These are phyloP conservation scores for Funneliformis mosseae DNA, from an alignment of 192 early-diverging fungal species.

Conservation along the genomic window DNA sequence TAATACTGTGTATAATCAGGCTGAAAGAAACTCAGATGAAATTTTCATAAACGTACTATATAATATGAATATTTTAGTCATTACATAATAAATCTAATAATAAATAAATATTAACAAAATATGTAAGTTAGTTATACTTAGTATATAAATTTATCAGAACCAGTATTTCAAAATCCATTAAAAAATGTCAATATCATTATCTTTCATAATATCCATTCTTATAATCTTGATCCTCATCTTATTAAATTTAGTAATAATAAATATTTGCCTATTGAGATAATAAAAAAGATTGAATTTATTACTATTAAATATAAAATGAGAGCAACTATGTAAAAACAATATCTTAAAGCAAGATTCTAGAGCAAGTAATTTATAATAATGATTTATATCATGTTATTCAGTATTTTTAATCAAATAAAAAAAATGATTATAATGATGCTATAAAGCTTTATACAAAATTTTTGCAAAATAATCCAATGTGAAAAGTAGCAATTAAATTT, in stretches of 20 bases:
- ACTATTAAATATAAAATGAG: neutral
- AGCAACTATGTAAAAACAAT: neutral
- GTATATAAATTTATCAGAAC: too few relatives aligned
- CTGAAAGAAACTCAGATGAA: too few relatives aligned
- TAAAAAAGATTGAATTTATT: neutral
- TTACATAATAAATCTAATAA: too few relatives aligned
- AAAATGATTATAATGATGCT: neutral
- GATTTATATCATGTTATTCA: neutral
- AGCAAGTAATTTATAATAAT: constrained; percentile 3
- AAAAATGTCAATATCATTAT: too few relatives aligned
- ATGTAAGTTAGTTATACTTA: too few relatives aligned
- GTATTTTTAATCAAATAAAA: too few relatives aligned
- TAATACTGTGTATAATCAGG: too few relatives aligned
- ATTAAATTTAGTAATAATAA: neutral
- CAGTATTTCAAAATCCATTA: too few relatives aligned
- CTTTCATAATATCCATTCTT: too few relatives aligned
- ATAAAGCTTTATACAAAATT: neutral
- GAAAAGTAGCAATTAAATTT: neutral
- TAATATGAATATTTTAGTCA: too few relatives aligned
- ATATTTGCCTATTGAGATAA: neutral
- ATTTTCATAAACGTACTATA: too few relatives aligned
- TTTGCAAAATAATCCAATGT: constrained; percentile 5
- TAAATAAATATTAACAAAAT: too few relatives aligned
- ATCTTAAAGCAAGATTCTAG: neutral
- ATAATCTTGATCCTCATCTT: neutral